These are phyloP conservation scores for Chaetomium strumarium DNA, from an alignment of 2,329 filamentous ascomycete genomes.

Conservation along the genomic window DNA sequence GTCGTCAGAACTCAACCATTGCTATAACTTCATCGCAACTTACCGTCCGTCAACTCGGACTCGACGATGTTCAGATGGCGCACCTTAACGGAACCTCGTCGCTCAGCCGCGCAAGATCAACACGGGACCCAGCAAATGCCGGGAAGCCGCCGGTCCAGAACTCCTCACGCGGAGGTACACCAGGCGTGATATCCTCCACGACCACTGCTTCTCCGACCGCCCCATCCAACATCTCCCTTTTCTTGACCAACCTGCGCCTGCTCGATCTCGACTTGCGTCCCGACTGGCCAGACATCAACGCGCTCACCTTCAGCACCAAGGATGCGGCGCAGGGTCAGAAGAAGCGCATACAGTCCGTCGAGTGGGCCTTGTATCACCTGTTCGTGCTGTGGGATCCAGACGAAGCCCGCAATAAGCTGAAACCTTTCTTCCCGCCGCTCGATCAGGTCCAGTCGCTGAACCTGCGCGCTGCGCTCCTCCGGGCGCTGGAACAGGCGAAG, in stretches of 20 bases:
- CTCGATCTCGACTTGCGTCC: constrained; percentile 68
- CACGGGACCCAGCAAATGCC: constrained; percentile 20
- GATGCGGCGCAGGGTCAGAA: constrained; percentile 69
- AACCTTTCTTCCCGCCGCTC: constrained; percentile 82
- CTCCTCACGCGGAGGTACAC: constrained; percentile 5
- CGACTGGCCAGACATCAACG: constrained; percentile 75
- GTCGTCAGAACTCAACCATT: not conserved
- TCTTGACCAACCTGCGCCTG: constrained; percentile 77
- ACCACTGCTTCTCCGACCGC: constrained; percentile 17
- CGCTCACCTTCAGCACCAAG: constrained; percentile 62
- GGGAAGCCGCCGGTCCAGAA: constrained; percentile 13
- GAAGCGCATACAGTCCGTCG: constrained; percentile 72
- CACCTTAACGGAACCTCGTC: constrained; percentile 19
- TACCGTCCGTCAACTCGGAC: not conserved
- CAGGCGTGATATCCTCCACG: constrained; percentile 1
- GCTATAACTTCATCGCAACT: not conserved
- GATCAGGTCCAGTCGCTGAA: constrained; percentile 90
- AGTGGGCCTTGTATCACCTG: constrained; percentile 87
- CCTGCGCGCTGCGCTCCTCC: constrained; percentile 75
- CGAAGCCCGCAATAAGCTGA: constrained; percentile 75
- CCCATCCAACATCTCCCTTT: constrained; percentile 55
- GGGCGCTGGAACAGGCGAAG: constrained; percentile 77
- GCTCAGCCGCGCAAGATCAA: constrained; percentile 25
- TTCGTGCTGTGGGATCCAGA: constrained; percentile 78
- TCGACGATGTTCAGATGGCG: constrained; percentile 24